phyloP scores from a whole-genome alignment of 192 early-diverging fungal species.

The Podila epicladia region DNA sequence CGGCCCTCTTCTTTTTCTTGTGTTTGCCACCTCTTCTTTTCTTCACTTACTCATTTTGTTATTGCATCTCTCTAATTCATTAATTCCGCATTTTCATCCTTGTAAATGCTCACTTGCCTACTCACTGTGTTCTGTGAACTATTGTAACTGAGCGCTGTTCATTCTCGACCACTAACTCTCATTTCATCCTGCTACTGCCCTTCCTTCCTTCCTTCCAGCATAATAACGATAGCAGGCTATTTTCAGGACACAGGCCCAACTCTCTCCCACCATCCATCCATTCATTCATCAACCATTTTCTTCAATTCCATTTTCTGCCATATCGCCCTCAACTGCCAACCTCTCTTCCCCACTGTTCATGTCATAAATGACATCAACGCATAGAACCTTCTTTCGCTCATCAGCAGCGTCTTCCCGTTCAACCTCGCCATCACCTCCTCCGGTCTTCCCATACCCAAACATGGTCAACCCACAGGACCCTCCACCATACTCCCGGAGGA shows the following conservation, averaged over 20 bases:
- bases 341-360: conserved; percentile 17
- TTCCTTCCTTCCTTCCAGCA: too few relatives aligned
- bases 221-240: too few relatives aligned
- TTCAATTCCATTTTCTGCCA: neutral
- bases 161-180: too few relatives aligned
- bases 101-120: too few relatives aligned
- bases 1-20: too few relatives aligned
- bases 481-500: conserved; percentile 43
- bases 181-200: too few relatives aligned
- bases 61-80: too few relatives aligned
- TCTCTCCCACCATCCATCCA: neutral
- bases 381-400: conserved; percentile 48
- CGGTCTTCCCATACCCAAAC: conserved; percentile 34
- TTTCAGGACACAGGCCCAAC: too few relatives aligned
- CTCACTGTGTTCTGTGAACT: too few relatives aligned
- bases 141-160: too few relatives aligned
- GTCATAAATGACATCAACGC: conserved; percentile 53
- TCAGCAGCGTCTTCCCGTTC: conserved; percentile 53
- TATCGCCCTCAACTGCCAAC: too few relatives aligned
- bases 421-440: conserved; percentile 46
- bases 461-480: conserved; percentile 52
- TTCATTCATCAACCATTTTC: neutral
- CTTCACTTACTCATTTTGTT: neutral
- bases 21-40: neutral
- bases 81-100: too few relatives aligned